Evolutionary conservation across 1,139 yeast species (phyloP), one percentile per base, ranked within the genome.

Genomic region (Geotrichum citri-aurantii): DNA sequence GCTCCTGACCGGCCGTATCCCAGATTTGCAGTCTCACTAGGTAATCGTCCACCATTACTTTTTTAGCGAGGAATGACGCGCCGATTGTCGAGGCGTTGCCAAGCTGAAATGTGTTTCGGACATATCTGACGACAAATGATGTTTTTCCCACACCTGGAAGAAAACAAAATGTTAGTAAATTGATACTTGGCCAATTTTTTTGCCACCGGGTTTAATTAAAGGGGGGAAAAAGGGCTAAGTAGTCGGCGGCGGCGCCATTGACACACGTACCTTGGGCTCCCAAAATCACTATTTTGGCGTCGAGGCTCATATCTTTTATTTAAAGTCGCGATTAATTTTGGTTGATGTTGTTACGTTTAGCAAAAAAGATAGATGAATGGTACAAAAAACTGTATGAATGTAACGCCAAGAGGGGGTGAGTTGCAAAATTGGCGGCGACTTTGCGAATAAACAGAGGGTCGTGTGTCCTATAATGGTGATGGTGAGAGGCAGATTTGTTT

Each of bases 1-100:
- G 75, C 72, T 89, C 97, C 74, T 89, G 96, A 5, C 97, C 97
- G 0, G 97, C 97, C 10, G 97, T 89, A 70, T 89, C 97, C 96
- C 97, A 89, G 63, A 89, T 89, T 72, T 90, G 97, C 69, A 89
- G 88, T 68, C 92, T 87, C 65, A 91, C 90, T 12, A 91, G 86
- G 65, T 84, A 82, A 58, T 87, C 91, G 56, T 92, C 95, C 62
- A 91, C 85, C 48, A 88, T 86, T 64, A 95, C 91, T 69, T 92
- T 84, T 70, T 91, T 96, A 27, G 97, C 92, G 59, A 90, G 77
- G 69, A 91, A 91, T 1, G 97, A 96, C 5, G 97, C 97, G 8
- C 97, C 97, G 62, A 91, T 91, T 3, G 97, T 91, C 26, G 97
- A 96, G 65, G 91, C 88, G 73, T 88, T 90, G 71, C 90, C 90